Evolutionary conservation across 345 rosid species (phyloP).

Genomic region (thale cress (Arabidopsis thaliana)): DNA sequence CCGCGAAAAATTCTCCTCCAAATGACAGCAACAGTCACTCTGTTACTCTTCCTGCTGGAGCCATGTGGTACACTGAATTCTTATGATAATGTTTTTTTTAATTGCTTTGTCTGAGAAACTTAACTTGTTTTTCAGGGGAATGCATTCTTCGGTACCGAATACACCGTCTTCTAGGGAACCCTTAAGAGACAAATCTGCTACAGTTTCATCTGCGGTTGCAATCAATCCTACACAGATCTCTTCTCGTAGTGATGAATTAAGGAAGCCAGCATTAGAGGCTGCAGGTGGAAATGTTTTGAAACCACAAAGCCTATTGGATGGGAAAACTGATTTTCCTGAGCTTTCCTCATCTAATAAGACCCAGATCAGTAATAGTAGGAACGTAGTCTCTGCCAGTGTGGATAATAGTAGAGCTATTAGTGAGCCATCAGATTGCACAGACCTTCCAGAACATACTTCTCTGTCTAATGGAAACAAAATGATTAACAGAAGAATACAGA

Average conservation of each 20-base stretch:
- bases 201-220: slow-evolving; percentile 46
- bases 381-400: slow-evolving; percentile 43
- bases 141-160: slow-evolving; percentile 50
- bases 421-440: slow-evolving; percentile 40
- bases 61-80: slow-evolving; percentile 70
- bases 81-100: neutral
- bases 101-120: slow-evolving; percentile 18
- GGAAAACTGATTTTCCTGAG: slow-evolving; percentile 42
- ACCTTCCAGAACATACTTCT: slow-evolving; percentile 40
- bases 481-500: slow-evolving; percentile 42
- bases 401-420: slow-evolving; percentile 40
- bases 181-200: slow-evolving; percentile 55
- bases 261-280: slow-evolving; percentile 49
- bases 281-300: slow-evolving; percentile 43
- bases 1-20: slow-evolving; percentile 60
- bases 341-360: slow-evolving; percentile 43
- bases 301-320: slow-evolving; percentile 43
- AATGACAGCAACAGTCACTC: slow-evolving; percentile 64
- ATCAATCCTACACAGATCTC: slow-evolving; percentile 44
- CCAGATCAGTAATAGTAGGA: slow-evolving; percentile 41
- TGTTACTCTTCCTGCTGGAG: slow-evolving; percentile 80
- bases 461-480: slow-evolving; percentile 31
- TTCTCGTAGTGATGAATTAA: slow-evolving; percentile 42
- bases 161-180: slow-evolving; percentile 57
- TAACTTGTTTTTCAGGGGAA: slow-evolving; percentile 60